Evolutionary conservation across 2,329 filamentous ascomycete species (phyloP).

Genomic region (Scytalidium sp.): DNA sequence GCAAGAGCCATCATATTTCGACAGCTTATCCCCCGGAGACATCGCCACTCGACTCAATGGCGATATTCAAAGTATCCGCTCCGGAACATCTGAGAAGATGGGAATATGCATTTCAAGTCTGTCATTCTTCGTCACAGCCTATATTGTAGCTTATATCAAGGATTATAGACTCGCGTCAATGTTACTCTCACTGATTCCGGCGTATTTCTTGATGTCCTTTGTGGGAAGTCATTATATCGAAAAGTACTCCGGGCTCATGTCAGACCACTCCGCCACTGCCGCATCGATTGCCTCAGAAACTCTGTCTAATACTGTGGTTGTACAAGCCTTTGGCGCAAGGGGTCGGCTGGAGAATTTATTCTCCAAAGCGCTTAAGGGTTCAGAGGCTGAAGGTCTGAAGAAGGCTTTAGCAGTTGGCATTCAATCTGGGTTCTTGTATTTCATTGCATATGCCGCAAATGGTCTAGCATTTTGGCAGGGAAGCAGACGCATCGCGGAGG

Average conservation of each 20-base stretch:
- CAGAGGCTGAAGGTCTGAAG: constrained; percentile 41
- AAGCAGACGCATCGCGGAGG: constrained; percentile 43
- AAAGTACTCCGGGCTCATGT: constrained; percentile 40
- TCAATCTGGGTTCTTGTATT: constrained; percentile 51
- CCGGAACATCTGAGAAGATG: constrained; percentile 58
- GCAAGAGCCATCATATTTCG: constrained; percentile 53
- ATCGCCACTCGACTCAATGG: constrained; percentile 48
- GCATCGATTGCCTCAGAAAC: constrained; percentile 50
- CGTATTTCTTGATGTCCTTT: constrained; percentile 33
- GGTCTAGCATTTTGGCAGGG: constrained; percentile 58
- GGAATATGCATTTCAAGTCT: constrained; percentile 51
- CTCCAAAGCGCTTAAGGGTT: constrained; percentile 37
- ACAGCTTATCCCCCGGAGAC: constrained; percentile 49
- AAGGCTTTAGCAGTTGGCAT: constrained; percentile 47
- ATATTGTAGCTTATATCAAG: constrained; percentile 58
- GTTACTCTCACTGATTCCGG: constrained; percentile 46
- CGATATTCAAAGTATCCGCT: constrained; percentile 55
- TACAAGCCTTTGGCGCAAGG: constrained; percentile 51
- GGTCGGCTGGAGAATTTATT: constrained; percentile 47
- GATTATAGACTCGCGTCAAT: constrained; percentile 51
- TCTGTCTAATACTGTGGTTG: constrained; percentile 46
- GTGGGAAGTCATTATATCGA: constrained; percentile 45
- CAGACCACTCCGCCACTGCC: constrained; percentile 43
- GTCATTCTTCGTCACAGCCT: constrained; percentile 56
- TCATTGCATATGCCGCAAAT: constrained; percentile 54